A percentile compares a stretch with the other conserved stretches of the same genome.
phyloP scores from a whole-genome alignment of 768 basidiomycete species.

The Daedaleopsis sinensis region DNA sequence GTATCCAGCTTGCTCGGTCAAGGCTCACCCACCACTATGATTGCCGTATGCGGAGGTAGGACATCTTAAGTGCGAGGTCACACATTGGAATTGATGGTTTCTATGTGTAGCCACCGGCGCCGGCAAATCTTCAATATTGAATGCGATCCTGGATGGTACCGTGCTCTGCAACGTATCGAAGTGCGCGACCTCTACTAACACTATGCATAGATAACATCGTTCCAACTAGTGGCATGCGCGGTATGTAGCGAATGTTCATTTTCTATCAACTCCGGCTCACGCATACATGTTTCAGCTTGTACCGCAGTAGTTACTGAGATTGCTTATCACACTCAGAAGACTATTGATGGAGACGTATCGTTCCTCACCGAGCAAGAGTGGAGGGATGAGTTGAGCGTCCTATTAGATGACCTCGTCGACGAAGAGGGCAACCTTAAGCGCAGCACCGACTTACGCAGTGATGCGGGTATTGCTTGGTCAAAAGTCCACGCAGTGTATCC shows the following conservation, averaged over 20 bases:
- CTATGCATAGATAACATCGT: constrained; percentile 54
- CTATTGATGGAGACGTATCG: constrained; percentile 61
- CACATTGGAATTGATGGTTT: background rate
- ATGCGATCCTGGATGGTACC: constrained; percentile 65
- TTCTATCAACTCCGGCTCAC: background rate
- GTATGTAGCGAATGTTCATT: constrained; percentile 31
- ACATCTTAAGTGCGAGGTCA: background rate
- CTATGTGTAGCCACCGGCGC: constrained; percentile 53
- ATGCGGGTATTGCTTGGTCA: constrained; percentile 63
- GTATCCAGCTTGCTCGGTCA: constrained; percentile 47
- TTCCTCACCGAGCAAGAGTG: constrained; percentile 61
- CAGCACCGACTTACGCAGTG: constrained; percentile 55
- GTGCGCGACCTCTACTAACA: background rate
- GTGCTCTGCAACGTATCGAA: background rate
- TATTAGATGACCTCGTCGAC: constrained; percentile 60
- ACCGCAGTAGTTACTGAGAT: constrained; percentile 70
- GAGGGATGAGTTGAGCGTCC: constrained; percentile 56
- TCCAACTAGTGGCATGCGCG: constrained; percentile 68
- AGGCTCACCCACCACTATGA: constrained; percentile 57
- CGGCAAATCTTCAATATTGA: constrained; percentile 63
- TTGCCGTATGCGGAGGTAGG: constrained; percentile 67
- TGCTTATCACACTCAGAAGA: constrained; percentile 53
- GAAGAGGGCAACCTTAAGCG: constrained; percentile 59
- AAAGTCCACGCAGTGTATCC: constrained; percentile 72
- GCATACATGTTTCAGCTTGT: constrained; percentile 47